Conservation (phyloP, 306 rosid genomes). For the Cucumis sativus region Cucumber_9930_V3 NC_026661.2:21469001-21469500, state of each 20-base stretch:
- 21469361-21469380: conserved; percentile 92
- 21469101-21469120: not conserved
- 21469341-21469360: conserved; percentile 99
- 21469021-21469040: conserved; percentile 99
- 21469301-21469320: conserved; percentile 93
- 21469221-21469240: not conserved
- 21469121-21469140: not conserved
- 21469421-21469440: not conserved
- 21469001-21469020: conserved; percentile 98
- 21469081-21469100: conserved; percentile 18
- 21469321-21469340: conserved; percentile 93
- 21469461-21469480: not conserved
- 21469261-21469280: conserved; percentile 57
- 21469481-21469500: not conserved
- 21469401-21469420: not conserved
- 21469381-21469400: not conserved
- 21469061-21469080: conserved; percentile 98
- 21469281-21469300: conserved; percentile 97
- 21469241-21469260: not conserved
- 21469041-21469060: conserved; percentile 94
- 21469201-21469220: not conserved
- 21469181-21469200: not conserved
- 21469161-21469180: not conserved
- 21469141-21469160: not conserved
- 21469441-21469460: not conserved